These are phyloP conservation scores for Serendipita sp. DNA, from an alignment of 768 basidiomycete species.

Conservation along the genomic window DNA sequence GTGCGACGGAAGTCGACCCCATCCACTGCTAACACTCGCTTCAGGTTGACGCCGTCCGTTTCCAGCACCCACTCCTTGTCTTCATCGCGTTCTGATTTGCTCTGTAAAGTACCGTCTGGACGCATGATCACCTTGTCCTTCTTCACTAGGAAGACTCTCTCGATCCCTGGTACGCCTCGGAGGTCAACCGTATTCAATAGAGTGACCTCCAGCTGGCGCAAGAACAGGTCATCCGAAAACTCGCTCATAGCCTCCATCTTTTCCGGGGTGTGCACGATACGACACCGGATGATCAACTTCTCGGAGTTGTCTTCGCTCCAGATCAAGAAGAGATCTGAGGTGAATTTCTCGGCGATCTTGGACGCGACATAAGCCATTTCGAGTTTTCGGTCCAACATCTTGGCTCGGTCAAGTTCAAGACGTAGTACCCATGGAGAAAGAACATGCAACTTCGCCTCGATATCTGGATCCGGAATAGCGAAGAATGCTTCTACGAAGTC, in stretches of 20 bases:
- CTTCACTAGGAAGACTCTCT: conserved; percentile 84
- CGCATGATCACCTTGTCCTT: conserved; percentile 62
- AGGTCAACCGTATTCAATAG: conserved; percentile 92
- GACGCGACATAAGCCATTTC: conserved; percentile 91
- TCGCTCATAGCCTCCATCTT: conserved; percentile 65
- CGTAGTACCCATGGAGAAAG: conserved; percentile 97
- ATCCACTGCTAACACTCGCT: conserved; percentile 87
- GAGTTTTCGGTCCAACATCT: conserved; percentile 95
- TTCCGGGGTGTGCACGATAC: conserved; percentile 69
- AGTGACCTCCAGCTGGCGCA: conserved; percentile 89
- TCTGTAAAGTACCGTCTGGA: conserved; percentile 43
- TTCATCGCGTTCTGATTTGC: conserved; percentile 29
- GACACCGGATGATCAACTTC: conserved; percentile 92
- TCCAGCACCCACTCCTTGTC: conserved; percentile 94
- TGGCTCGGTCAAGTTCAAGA: conserved; percentile 88
- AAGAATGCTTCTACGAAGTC: conserved; percentile 99
- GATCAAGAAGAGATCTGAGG: conserved; percentile 91
- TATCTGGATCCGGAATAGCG: conserved; percentile 94
- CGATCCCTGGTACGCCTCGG: conserved; percentile 82
- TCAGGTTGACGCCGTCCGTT: conserved; percentile 92
- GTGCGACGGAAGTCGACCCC: conserved; percentile 89
- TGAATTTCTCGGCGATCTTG: conserved; percentile 87
- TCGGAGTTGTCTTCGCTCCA: conserved; percentile 99
- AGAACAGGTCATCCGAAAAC: conserved; percentile 88
- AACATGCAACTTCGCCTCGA: conserved; percentile 75